Evolutionary conservation across 768 basidiomycete genomes (phyloP).

Genomic region (Russula compacta): DNA sequence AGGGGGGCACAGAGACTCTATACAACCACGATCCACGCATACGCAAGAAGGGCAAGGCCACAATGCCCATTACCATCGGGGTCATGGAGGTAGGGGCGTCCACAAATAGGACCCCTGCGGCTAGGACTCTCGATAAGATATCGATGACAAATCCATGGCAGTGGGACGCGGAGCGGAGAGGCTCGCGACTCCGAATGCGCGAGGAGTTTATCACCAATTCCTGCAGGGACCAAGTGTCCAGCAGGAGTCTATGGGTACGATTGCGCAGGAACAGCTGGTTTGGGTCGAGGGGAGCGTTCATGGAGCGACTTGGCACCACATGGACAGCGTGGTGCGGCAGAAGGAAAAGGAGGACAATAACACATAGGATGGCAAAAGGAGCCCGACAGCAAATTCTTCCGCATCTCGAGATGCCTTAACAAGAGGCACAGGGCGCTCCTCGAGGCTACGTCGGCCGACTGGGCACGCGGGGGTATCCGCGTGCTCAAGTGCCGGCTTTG

Average conservation of each 20-base stretch:
- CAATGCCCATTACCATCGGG: not conserved
- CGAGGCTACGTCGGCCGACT: too few species aligned
- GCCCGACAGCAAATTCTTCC: too few species aligned
- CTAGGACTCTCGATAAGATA: too few species aligned
- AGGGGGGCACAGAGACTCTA: too few species aligned
- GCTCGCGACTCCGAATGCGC: not conserved
- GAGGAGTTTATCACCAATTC: not conserved
- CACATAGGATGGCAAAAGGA: too few species aligned
- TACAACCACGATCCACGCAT: not conserved
- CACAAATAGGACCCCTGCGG: not conserved
- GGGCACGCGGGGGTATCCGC: too few species aligned
- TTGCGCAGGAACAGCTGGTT: not conserved
- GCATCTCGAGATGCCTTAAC: too few species aligned
- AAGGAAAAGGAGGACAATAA: too few species aligned
- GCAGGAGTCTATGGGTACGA: not conserved
- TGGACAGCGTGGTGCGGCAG: too few species aligned
- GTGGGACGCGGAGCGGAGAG: not conserved
- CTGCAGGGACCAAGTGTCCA: not conserved
- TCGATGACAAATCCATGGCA: not conserved
- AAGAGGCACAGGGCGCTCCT: too few species aligned
- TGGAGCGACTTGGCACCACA: too few species aligned
- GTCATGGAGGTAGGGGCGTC: not conserved
- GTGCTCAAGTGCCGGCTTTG: too few species aligned
- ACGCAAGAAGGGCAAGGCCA: not conserved
- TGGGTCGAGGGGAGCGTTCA: not conserved